Conservation (phyloP, 176 grass and related monocot genomes). For the Stipa capillata region DNA sequence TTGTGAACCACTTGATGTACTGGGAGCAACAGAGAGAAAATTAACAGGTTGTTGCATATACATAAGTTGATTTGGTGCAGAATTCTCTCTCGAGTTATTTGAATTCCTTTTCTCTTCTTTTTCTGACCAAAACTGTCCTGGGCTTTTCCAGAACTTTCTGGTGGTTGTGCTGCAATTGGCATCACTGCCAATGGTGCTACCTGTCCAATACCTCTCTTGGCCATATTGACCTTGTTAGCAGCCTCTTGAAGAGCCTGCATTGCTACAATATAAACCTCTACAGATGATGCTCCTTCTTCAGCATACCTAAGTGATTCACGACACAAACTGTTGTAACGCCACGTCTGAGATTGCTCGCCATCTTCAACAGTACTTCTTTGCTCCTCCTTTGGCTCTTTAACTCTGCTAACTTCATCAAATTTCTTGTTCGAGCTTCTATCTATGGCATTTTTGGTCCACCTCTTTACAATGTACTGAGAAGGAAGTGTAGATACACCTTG, state of each 20-base stretch:
- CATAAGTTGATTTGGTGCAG: constrained; percentile 23
- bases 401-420: constrained; percentile 13
- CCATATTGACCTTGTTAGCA: constrained; percentile 48
- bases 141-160: constrained; percentile 24
- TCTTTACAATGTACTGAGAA: constrained; percentile 40
- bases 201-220: constrained; percentile 50
- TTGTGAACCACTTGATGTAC: constrained; percentile 36
- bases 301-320: constrained; percentile 51
- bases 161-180: constrained; percentile 41
- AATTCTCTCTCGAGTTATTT: constrained; percentile 29
- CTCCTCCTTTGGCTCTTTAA: constrained; percentile 37
- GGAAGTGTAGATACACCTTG: constrained; percentile 33
- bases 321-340: constrained; percentile 53
- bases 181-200: constrained; percentile 45
- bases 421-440: constrained; percentile 31
- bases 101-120: constrained; percentile 47
- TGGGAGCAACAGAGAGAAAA: constrained; percentile 31
- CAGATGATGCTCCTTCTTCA: constrained; percentile 53
- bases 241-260: constrained; percentile 63
- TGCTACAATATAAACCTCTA: constrained; percentile 49
- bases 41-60: constrained; percentile 46
- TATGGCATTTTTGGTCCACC: constrained; percentile 48
- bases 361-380: constrained; percentile 30
- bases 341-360: constrained; percentile 35
- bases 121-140: constrained; percentile 25